These are phyloP conservation scores for Chlorella ohadii DNA, from an alignment of 139 green algal genomes.

Conservation along the genomic window DNA sequence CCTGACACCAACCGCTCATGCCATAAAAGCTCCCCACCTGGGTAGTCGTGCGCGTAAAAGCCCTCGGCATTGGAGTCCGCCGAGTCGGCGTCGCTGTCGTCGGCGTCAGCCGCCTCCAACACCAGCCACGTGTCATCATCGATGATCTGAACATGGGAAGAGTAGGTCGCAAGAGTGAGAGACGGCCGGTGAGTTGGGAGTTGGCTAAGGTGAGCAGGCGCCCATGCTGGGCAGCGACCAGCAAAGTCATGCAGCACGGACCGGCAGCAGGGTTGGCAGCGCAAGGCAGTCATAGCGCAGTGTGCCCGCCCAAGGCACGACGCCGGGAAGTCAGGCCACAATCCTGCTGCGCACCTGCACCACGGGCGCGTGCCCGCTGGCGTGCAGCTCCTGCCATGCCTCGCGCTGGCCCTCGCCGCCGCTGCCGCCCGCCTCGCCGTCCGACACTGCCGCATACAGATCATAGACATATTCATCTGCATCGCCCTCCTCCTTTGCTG, in stretches of 20 bases:
- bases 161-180: too few species aligned
- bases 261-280: neutral
- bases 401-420: neutral
- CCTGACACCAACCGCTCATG: too few species aligned
- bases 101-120: constrained; percentile 23
- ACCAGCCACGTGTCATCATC: constrained; percentile 47
- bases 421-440: neutral
- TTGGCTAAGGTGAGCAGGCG: too few species aligned
- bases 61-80: constrained; percentile 54
- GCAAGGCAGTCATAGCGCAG: too few species aligned
- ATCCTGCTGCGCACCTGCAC: constrained; percentile 31
- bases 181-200: too few species aligned
- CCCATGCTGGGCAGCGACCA: too few species aligned
- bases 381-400: constrained; percentile 24
- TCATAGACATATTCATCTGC: constrained; percentile 52
- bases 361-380: constrained; percentile 21
- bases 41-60: constrained; percentile 56
- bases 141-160: constrained; percentile 29
- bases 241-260: too few species aligned
- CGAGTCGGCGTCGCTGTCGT: constrained; percentile 30
- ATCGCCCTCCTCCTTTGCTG: constrained; percentile 7
- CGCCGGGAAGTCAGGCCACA: too few species aligned
- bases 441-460: constrained; percentile 35
- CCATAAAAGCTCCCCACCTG: too few species aligned
- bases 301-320: too few species aligned